Evolutionary conservation across 1,139 yeast species (phyloP).

Genomic region (Trichomonascaceae sp.): DNA sequence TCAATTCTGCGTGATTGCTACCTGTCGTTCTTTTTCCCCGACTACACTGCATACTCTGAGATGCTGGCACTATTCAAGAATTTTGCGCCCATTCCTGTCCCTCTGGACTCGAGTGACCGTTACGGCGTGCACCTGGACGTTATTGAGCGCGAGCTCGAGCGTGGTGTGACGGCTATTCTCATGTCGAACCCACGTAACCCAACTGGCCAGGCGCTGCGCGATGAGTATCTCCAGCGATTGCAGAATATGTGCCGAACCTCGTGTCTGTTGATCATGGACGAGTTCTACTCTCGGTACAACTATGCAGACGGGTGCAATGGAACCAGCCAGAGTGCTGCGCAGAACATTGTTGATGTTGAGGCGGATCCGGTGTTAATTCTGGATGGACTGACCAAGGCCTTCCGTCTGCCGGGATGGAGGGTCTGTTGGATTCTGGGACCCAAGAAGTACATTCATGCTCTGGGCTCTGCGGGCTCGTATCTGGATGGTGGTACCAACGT

Average conservation of each 20-base stretch:
- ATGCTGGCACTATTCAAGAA: slow-evolving; percentile 55
- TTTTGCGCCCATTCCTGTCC: slow-evolving; percentile 57
- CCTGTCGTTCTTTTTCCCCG: slow-evolving; percentile 52
- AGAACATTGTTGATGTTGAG: slow-evolving; percentile 44
- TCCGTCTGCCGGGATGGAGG: slow-evolving; percentile 60
- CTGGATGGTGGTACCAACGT: slow-evolving; percentile 57
- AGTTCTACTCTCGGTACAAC: slow-evolving; percentile 50
- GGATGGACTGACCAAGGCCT: slow-evolving; percentile 54
- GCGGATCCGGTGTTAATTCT: slow-evolving; percentile 49
- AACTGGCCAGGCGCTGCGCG: slow-evolving; percentile 46
- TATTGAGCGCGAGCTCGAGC: slow-evolving; percentile 40
- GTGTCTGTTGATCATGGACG: slow-evolving; percentile 55
- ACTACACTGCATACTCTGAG: slow-evolving; percentile 62
- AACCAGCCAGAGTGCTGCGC: slow-evolving; percentile 42
- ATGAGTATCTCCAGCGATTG: slow-evolving; percentile 37
- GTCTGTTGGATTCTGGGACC: slow-evolving; percentile 61
- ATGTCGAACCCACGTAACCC: slow-evolving; percentile 61
- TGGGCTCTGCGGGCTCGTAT: slow-evolving; percentile 51
- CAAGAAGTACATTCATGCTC: slow-evolving; percentile 44
- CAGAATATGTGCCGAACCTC: slow-evolving; percentile 45
- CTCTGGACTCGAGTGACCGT: slow-evolving; percentile 46
- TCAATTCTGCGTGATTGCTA: slow-evolving; percentile 51
- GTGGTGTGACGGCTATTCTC: slow-evolving; percentile 46
- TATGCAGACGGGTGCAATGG: slow-evolving; percentile 50
- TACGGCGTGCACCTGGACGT: slow-evolving; percentile 47